Conservation (phyloP, 2,329 filamentous ascomycete species). For the Beauveria varroae region DNA sequence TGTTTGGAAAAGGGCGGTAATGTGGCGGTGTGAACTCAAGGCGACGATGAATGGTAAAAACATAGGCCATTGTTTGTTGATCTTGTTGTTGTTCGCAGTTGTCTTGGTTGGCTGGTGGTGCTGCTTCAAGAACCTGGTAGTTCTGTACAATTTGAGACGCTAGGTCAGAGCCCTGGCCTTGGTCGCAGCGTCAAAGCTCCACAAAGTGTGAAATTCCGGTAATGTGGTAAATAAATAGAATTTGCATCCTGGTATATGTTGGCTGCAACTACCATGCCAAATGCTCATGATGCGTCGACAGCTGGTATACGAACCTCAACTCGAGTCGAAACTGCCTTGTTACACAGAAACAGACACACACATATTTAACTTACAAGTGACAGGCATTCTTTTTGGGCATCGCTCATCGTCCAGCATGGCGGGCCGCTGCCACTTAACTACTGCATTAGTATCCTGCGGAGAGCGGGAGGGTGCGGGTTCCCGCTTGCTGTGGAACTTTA, state of each 20-base stretch:
- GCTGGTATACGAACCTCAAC: neutral
- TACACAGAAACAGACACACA: neutral
- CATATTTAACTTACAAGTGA: neutral
- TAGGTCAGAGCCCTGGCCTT: slow-evolving; percentile 9
- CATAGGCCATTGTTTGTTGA: slow-evolving; percentile 7
- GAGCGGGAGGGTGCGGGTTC: slow-evolving; percentile 10
- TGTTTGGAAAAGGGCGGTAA: neutral
- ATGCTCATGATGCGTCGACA: neutral
- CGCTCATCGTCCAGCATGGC: neutral
- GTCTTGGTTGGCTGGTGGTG: neutral
- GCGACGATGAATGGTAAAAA: neutral
- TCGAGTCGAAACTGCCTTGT: neutral
- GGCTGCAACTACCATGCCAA: neutral
- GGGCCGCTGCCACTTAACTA: slow-evolving; percentile 2
- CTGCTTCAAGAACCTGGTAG: neutral
- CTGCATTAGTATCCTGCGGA: slow-evolving; percentile 6
- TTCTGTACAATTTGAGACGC: neutral
- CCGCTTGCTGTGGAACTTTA: slow-evolving; percentile 8
- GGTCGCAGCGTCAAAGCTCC: slow-evolving; percentile 2
- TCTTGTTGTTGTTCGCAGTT: neutral
- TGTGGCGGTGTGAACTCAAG: slow-evolving; percentile 4
- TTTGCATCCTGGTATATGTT: neutral
- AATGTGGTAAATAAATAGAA: neutral
- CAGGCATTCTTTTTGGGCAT: neutral
- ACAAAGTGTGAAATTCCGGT: slow-evolving; percentile 6